phyloP scores from a whole-genome alignment of 108 stramenopile species.

The Nitzschia palea region DNA sequence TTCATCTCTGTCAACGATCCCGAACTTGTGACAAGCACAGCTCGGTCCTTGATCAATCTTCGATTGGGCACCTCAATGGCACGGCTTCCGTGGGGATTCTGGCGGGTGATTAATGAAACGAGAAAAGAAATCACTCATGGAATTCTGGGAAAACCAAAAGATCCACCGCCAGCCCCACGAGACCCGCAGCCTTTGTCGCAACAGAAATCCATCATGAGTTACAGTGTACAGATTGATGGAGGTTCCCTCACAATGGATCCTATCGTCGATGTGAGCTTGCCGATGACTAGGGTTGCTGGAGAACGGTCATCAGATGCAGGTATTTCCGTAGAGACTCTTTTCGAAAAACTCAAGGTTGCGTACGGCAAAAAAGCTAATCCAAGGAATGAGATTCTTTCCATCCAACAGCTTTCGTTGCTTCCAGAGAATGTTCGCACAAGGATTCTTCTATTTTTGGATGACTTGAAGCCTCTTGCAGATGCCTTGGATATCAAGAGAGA shows the following conservation, averaged over 20 bases:
- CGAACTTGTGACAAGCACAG: neutral
- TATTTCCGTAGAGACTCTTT: slow-evolving; percentile 56
- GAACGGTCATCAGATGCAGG: slow-evolving; percentile 51
- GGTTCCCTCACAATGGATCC: slow-evolving; percentile 46
- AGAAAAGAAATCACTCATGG: slow-evolving; percentile 9
- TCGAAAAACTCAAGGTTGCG: slow-evolving; percentile 49
- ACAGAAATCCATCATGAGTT: slow-evolving; percentile 22
- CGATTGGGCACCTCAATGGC: slow-evolving; percentile 29
- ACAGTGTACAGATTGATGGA: slow-evolving; percentile 44
- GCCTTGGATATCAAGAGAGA: slow-evolving; percentile 56
- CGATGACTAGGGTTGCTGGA: slow-evolving; percentile 46
- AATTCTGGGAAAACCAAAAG: neutral
- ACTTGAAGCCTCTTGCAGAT: slow-evolving; percentile 58
- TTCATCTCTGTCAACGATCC: slow-evolving; percentile 30
- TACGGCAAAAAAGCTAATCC: slow-evolving; percentile 31
- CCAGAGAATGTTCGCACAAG: slow-evolving; percentile 71
- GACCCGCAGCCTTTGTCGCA: neutral
- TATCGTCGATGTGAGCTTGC: slow-evolving; percentile 45
- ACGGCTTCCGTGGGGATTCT: slow-evolving; percentile 25
- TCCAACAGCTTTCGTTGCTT: slow-evolving; percentile 47
- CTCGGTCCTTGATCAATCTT: slow-evolving; percentile 18
- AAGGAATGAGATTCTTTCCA: slow-evolving; percentile 14
- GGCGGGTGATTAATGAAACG: slow-evolving; percentile 7
- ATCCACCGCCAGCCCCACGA: slow-evolving; percentile 3
- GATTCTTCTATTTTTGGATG: slow-evolving; percentile 64